These are phyloP conservation scores for Aechmea fasciata DNA, from an alignment of 176 grass and related monocot species.

Conservation along the genomic window DNA sequence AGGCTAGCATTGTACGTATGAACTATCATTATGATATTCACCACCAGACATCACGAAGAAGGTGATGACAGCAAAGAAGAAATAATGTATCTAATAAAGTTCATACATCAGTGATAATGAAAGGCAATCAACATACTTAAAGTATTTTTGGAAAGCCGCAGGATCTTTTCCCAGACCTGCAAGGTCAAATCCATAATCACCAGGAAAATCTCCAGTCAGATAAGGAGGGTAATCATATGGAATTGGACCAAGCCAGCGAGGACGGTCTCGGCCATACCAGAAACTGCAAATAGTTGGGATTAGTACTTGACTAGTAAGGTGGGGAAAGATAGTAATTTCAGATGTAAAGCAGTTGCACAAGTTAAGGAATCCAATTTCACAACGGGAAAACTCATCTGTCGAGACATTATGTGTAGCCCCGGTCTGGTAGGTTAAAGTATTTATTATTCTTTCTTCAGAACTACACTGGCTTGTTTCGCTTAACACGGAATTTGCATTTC, in stretches of 20 bases:
- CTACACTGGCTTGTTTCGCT: background rate
- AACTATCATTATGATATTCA: too few species aligned
- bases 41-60: too few species aligned
- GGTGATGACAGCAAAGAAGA: too few species aligned
- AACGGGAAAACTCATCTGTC: background rate
- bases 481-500: too few species aligned
- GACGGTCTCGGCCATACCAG: conserved; percentile 73
- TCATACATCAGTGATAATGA: background rate
- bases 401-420: background rate
- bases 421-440: background rate
- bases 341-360: background rate
- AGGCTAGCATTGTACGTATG: too few species aligned
- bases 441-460: conserved; percentile 1
- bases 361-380: background rate
- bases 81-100: too few species aligned
- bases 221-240: conserved; percentile 62
- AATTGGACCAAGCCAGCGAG: conserved; percentile 78
- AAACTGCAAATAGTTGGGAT: conserved; percentile 21
- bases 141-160: conserved; percentile 70
- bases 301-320: background rate
- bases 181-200: conserved; percentile 87
- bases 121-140: conserved; percentile 49
- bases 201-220: conserved; percentile 64
- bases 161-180: conserved; percentile 81
- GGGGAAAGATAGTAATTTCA: background rate